phyloP scores from a whole-genome alignment of 306 rosid species.

The Calophaca sinica region DNA sequence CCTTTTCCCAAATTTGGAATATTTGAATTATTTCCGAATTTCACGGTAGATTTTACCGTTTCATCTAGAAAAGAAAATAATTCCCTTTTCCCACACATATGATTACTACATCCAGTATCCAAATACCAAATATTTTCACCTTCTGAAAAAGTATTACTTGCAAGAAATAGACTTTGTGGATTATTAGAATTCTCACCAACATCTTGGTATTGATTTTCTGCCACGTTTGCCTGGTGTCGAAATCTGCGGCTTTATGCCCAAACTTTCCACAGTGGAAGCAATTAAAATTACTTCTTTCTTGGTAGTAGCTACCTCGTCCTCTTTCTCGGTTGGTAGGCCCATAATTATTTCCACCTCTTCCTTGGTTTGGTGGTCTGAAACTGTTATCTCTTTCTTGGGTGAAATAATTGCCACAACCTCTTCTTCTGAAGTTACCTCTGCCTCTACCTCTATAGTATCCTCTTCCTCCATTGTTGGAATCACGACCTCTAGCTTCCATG shows the following conservation, averaged over 20 bases:
- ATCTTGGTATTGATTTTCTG: not conserved
- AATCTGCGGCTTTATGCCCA: not conserved
- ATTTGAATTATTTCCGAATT: not conserved
- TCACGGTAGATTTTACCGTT: not conserved
- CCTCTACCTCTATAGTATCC: not conserved
- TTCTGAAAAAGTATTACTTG: not conserved
- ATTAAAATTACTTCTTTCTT: not conserved
- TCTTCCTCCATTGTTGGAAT: not conserved
- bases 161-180: not conserved
- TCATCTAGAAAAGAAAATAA: not conserved
- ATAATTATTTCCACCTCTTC: slow-evolving; percentile 1
- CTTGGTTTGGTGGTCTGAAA: not conserved
- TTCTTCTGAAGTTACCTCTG: not conserved
- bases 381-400: not conserved
- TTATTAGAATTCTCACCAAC: not conserved
- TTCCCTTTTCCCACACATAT: not conserved
- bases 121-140: not conserved
- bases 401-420: not conserved
- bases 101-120: not conserved
- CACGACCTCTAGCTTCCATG: not conserved
- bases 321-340: not conserved
- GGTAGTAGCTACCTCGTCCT: not conserved
- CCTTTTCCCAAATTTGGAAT: not conserved
- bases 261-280: not conserved
- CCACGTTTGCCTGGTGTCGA: not conserved